A percentile compares a stretch with the other conserved stretches of the same genome.
These are phyloP conservation scores for Huntiella bhutanensis DNA, from an alignment of 2,329 filamentous ascomycete species.

Conservation along the genomic window DNA sequence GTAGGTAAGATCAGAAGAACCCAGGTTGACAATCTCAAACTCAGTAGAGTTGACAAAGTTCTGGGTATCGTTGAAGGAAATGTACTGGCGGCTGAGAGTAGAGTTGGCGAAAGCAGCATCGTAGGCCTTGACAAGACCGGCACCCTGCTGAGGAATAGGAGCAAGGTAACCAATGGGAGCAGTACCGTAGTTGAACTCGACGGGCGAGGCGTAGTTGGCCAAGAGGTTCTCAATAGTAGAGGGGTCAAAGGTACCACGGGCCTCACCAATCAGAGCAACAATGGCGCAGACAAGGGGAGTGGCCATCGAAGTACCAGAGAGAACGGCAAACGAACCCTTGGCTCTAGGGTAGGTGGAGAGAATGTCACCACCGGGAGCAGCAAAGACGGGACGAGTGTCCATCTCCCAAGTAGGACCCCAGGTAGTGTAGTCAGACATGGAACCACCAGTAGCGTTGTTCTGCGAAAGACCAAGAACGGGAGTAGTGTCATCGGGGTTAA, in stretches of 20 bases:
- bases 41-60: slow-evolving; percentile 29
- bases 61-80: slow-evolving; percentile 46
- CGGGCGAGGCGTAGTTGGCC: slow-evolving; percentile 29
- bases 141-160: slow-evolving; percentile 41
- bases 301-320: slow-evolving; percentile 42
- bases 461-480: slow-evolving; percentile 17
- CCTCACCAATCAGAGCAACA: slow-evolving; percentile 33
- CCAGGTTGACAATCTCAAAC: slow-evolving; percentile 38
- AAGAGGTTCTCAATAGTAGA: slow-evolving; percentile 29
- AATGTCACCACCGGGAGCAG: slow-evolving; percentile 37
- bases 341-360: slow-evolving; percentile 32
- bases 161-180: slow-evolving; percentile 24
- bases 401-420: slow-evolving; percentile 45
- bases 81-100: slow-evolving; percentile 33
- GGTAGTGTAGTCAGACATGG: slow-evolving; percentile 31
- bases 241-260: slow-evolving; percentile 32
- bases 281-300: slow-evolving; percentile 36
- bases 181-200: slow-evolving; percentile 27
- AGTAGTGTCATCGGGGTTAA: slow-evolving; percentile 21
- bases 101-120: slow-evolving; percentile 36
- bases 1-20: slow-evolving; percentile 29
- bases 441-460: slow-evolving; percentile 31
- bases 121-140: slow-evolving; percentile 37
- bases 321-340: slow-evolving; percentile 25
- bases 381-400: slow-evolving; percentile 35